These are phyloP conservation scores for Penicillium aurantiogriseum DNA, from an alignment of 2,329 filamentous ascomycete genomes.

Conservation along the genomic window DNA sequence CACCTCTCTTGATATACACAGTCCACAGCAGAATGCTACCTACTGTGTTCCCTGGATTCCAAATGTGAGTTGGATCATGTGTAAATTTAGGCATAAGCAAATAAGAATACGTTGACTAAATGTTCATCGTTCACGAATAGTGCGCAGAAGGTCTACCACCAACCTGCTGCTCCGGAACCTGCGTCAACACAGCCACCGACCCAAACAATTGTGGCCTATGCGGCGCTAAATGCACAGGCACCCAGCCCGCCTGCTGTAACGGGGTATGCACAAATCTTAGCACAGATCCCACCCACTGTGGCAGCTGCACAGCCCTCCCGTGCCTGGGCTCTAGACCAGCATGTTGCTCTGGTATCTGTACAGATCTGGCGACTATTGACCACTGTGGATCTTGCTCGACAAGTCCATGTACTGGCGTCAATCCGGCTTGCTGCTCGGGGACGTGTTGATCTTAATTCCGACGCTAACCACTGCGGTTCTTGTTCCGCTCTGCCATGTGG, in stretches of 20 bases:
- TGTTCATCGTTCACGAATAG: neutral
- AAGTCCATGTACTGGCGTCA: neutral
- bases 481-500: slow-evolving; percentile 5
- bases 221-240: neutral
- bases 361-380: neutral
- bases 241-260: neutral
- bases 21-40: neutral
- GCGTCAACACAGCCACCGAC: neutral
- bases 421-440: slow-evolving; percentile 14
- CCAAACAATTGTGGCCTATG: neutral
- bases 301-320: slow-evolving; percentile 5
- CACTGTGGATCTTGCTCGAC: slow-evolving; percentile 2
- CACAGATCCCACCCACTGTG: slow-evolving; percentile 8
- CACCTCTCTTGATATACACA: slow-evolving; percentile 1
- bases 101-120: neutral
- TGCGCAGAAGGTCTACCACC: neutral
- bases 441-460: slow-evolving; percentile 7
- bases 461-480: slow-evolving; percentile 9
- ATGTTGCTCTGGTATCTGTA: slow-evolving; percentile 2
- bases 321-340: slow-evolving; percentile 6
- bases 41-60: slow-evolving; percentile 3
- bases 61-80: neutral
- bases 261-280: slow-evolving; percentile 8
- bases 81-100: neutral
- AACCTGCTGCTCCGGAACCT: neutral